These are phyloP conservation scores for Pichia sp. DNA, from an alignment of 1,139 yeast species.

Conservation along the genomic window DNA sequence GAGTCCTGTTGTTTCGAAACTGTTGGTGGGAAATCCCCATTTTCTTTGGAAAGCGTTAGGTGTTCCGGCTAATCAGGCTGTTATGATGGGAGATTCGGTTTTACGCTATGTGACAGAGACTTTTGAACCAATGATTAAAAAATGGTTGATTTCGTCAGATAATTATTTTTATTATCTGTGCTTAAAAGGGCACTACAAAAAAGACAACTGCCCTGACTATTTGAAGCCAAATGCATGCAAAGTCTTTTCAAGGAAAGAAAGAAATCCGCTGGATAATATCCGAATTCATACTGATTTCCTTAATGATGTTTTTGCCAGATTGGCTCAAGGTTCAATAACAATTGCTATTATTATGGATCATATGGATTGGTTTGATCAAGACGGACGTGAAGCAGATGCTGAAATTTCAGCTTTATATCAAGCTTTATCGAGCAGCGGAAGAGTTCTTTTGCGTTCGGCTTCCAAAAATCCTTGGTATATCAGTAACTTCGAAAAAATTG, in stretches of 20 bases:
- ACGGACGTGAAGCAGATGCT: constrained; percentile 51
- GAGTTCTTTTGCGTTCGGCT: constrained; percentile 73
- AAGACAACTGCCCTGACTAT: constrained; percentile 68
- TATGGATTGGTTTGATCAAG: constrained; percentile 83
- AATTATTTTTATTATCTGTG: constrained; percentile 74
- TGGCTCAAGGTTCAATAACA: constrained; percentile 54
- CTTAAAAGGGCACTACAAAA: constrained; percentile 53
- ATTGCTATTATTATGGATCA: constrained; percentile 86
- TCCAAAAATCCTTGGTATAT: constrained; percentile 74
- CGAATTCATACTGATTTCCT: constrained; percentile 75
- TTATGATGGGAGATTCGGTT: constrained; percentile 68
- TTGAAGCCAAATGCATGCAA: constrained; percentile 52
- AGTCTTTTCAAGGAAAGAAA: constrained; percentile 31
- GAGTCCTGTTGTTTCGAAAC: constrained; percentile 58
- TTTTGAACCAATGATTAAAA: constrained; percentile 60
- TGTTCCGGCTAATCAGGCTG: constrained; percentile 77
- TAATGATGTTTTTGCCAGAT: constrained; percentile 63
- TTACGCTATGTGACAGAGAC: constrained; percentile 68
- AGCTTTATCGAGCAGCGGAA: constrained; percentile 59
- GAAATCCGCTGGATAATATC: constrained; percentile 52
- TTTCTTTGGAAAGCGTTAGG: constrained; percentile 85
- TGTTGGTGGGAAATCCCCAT: constrained; percentile 70
- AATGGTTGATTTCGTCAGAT: constrained; percentile 58
- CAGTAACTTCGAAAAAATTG: constrained; percentile 53
- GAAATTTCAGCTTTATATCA: constrained; percentile 60